Evolutionary conservation across 345 rosid species (phyloP).

Genomic region (Salix koriyanagi): DNA sequence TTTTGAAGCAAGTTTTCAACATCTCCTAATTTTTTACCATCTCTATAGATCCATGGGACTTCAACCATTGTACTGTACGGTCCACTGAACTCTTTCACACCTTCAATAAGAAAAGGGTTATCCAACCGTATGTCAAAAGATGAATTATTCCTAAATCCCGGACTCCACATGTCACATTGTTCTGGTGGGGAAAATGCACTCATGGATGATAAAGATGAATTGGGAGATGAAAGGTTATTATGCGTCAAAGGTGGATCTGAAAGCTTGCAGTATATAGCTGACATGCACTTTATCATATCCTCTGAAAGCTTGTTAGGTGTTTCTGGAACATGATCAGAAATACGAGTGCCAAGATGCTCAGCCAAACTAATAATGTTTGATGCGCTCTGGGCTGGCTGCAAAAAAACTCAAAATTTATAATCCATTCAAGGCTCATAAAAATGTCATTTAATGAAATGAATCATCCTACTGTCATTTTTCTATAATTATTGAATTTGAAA

Average conservation of each 20-base stretch:
- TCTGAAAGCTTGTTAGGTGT: slow-evolving; percentile 90
- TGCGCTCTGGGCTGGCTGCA: slow-evolving; percentile 67
- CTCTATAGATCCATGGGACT: slow-evolving; percentile 76
- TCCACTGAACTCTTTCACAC: slow-evolving; percentile 88
- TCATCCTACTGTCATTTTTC: background rate
- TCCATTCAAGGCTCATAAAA: slow-evolving; percentile 1
- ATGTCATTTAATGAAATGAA: background rate
- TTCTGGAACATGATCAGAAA: slow-evolving; percentile 88
- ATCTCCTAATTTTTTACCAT: slow-evolving; percentile 68
- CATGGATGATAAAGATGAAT: slow-evolving; percentile 64
- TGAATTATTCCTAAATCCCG: slow-evolving; percentile 65
- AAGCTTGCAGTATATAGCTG: slow-evolving; percentile 83
- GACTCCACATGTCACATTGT: slow-evolving; percentile 78
- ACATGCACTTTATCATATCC: slow-evolving; percentile 93
- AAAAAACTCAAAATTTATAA: slow-evolving; percentile 15
- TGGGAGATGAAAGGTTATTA: slow-evolving; percentile 71
- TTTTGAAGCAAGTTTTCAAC: slow-evolving; percentile 77
- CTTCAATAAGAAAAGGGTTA: slow-evolving; percentile 83
- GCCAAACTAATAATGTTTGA: slow-evolving; percentile 81
- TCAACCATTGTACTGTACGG: slow-evolving; percentile 84
- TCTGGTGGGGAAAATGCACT: slow-evolving; percentile 72
- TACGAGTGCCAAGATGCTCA: slow-evolving; percentile 83
- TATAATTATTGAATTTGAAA: background rate
- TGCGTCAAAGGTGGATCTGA: slow-evolving; percentile 70
- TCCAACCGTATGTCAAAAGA: slow-evolving; percentile 73